Conservation (phyloP, 768 basidiomycete species). For the Lactarius vividus region DNA sequence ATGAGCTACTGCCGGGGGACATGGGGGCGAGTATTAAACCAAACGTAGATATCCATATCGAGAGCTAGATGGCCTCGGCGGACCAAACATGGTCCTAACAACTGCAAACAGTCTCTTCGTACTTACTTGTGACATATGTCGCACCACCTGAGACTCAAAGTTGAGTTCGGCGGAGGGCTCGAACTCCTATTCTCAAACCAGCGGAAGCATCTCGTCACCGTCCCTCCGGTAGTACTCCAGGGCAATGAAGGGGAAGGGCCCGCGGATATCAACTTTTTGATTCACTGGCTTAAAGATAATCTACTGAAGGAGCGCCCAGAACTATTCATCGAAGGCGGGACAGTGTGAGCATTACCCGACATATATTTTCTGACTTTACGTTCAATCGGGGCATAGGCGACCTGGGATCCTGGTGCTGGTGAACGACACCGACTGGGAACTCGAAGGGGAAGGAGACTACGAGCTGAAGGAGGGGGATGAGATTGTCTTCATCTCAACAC, state of each 20-base stretch:
- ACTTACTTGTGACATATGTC: slow-evolving; percentile 15
- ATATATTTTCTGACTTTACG: neutral
- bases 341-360: slow-evolving; percentile 61
- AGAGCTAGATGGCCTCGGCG: neutral
- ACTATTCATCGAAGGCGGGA: slow-evolving; percentile 83
- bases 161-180: slow-evolving; percentile 83
- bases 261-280: slow-evolving; percentile 70
- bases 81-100: neutral
- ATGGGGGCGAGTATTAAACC: neutral
- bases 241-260: slow-evolving; percentile 39
- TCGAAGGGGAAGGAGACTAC: slow-evolving; percentile 25
- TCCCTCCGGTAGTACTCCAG: slow-evolving; percentile 48
- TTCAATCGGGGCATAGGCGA: slow-evolving; percentile 50
- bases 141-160: slow-evolving; percentile 43
- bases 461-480: slow-evolving; percentile 55
- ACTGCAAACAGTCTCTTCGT: neutral
- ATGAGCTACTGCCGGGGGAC: too few relatives aligned
- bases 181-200: slow-evolving; percentile 79
- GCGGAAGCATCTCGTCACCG: slow-evolving; percentile 52
- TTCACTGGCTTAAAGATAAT: slow-evolving; percentile 72
- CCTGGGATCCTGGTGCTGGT: slow-evolving; percentile 97
- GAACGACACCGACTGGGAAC: slow-evolving; percentile 23
- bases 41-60: neutral
- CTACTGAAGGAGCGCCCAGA: slow-evolving; percentile 83
- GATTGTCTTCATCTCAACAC: slow-evolving; percentile 93